Conservation (phyloP, 768 basidiomycete genomes). For the Termitomyces sp. region DNA sequence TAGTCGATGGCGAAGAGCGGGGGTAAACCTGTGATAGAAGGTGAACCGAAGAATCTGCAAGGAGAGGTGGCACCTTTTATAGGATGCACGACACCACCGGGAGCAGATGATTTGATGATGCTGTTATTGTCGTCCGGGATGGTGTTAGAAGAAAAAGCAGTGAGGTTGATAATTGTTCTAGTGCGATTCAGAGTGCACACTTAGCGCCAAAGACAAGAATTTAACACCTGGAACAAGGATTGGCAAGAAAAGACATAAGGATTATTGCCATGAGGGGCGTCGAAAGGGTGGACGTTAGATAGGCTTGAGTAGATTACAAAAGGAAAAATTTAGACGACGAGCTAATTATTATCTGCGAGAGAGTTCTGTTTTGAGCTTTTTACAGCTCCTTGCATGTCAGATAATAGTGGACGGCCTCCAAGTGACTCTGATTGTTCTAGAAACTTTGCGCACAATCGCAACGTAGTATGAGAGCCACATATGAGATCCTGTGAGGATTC, state of each 20-base stretch:
- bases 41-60: not conserved
- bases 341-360: not conserved
- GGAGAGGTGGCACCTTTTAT: slow-evolving; percentile 9
- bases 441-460: not conserved
- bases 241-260: not conserved
- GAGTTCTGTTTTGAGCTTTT: not conserved
- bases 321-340: not conserved
- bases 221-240: not conserved
- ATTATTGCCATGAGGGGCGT: slow-evolving; percentile 10
- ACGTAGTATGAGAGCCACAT: not conserved
- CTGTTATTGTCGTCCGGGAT: not conserved
- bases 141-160: not conserved
- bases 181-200: not conserved
- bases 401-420: not conserved
- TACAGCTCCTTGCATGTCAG: not conserved
- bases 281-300: slow-evolving; percentile 4
- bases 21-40: not conserved
- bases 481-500: not conserved
- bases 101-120: not conserved
- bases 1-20: slow-evolving; percentile 28
- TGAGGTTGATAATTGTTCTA: not conserved
- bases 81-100: not conserved
- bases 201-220: not conserved
- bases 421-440: not conserved
- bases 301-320: slow-evolving; percentile 2